Base-by-base conservation (phyloP, 1,284 basidiomycete species). In the Ustilago crameri region DNA sequence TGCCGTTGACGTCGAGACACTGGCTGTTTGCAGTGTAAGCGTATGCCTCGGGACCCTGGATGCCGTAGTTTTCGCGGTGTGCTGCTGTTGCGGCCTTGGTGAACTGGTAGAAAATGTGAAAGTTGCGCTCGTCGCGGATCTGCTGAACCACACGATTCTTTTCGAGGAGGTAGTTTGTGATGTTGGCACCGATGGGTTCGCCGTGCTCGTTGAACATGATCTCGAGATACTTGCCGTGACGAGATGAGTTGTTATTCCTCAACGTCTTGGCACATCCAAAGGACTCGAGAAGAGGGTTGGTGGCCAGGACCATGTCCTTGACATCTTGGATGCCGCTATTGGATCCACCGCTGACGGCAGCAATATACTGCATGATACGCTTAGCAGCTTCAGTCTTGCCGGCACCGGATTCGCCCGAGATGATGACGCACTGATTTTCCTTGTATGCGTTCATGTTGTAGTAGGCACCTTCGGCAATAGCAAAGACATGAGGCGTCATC, bases 281-380 rank as follows among this genome's bases (percentile, higher is more conserved):
- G 85, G 93, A 95, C 85, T 99, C 96, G 68, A 99, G 86, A 40
- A 99, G 85, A 22, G 96, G 96, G 84, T 99, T 98, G 17, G 96
- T 99, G 9, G 96, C 96, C 41, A 99, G 87, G n/a, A 98, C 96
- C 96, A 99, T 99, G 82, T 98, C 95, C 86, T 98, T 98, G 84
- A 98, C 95, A 83, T 94, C 91, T 83, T 95, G 92, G 70, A 98
- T 98, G 30, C 83, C 79, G 52, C 55, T 54, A 30, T 61, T 69
- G 79, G 91, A 90, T 68, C 90, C 88, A 54, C 92, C 92, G 35
- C 93, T 93, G 2, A 98, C 96, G 7, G 93, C 96, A 12, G 96
- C 96, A 74, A 98, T 97, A 84, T 98, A 99, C 85, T 98, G 95
- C 96, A 99, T 99, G 85, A 99, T 98, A 58, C 94, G 76, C 53